phyloP scores from a whole-genome alignment of 2,329 filamentous ascomycete species.

The Ascomycota sp. region DNA sequence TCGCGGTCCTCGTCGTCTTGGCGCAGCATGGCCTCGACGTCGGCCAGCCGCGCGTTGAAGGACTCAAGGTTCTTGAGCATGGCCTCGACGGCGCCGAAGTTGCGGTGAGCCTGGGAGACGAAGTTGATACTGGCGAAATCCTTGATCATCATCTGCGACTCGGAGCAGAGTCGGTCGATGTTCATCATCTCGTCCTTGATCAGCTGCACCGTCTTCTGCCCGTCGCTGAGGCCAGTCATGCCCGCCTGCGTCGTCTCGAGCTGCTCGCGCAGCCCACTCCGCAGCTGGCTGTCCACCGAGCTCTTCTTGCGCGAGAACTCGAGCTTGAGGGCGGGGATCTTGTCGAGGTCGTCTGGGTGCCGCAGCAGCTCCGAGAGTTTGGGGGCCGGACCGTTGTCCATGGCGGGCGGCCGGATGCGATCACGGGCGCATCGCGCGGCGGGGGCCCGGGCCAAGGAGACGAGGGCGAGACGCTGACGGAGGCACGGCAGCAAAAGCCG shows the following conservation, averaged over 20 bases:
- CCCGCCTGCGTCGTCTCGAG: constrained; percentile 85
- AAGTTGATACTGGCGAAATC: constrained; percentile 89
- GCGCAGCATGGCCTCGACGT: constrained; percentile 57
- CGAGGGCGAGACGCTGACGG: too few species aligned
- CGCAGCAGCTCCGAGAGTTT: constrained; percentile 86
- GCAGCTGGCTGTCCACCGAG: constrained; percentile 76
- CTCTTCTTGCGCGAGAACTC: constrained; percentile 91
- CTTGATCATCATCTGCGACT: constrained; percentile 91
- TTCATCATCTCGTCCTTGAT: constrained; percentile 98
- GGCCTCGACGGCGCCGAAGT: constrained; percentile 82
- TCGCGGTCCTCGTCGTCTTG: constrained; percentile 73
- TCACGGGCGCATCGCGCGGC: not conserved
- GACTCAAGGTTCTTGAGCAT: constrained; percentile 83
- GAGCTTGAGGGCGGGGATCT: constrained; percentile 71
- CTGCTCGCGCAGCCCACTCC: constrained; percentile 74
- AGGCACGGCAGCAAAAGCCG: too few species aligned
- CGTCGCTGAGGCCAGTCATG: constrained; percentile 73
- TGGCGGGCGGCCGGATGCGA: too few species aligned
- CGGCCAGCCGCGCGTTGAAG: constrained; percentile 58
- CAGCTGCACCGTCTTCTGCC: constrained; percentile 73
- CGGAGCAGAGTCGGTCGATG: constrained; percentile 91
- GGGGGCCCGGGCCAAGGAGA: not conserved
- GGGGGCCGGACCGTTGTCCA: constrained; percentile 43
- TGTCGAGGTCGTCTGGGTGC: constrained; percentile 92
- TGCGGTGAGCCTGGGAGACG: constrained; percentile 84